A percentile compares a stretch with the other conserved stretches of the same genome.
phyloP scores from a whole-genome alignment of 2,329 filamentous ascomycete species.

The Microcera coccophila region DNA sequence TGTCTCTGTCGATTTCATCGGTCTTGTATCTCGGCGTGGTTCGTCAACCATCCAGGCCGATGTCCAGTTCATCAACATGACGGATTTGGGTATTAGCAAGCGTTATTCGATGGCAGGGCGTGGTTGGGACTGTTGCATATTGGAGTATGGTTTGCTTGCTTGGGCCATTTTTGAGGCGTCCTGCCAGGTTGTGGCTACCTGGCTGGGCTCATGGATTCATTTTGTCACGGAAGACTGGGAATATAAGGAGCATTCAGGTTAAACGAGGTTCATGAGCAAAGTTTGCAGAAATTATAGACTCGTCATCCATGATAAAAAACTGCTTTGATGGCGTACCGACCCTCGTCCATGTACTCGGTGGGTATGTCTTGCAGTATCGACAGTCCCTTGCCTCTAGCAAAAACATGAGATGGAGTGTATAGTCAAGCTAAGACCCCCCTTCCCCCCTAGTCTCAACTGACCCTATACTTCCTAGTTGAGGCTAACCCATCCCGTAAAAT shows the following conservation, averaged over 20 bases:
- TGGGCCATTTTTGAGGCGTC: neutral
- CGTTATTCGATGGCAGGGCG: constrained; percentile 3
- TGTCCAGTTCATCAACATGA: constrained; percentile 66
- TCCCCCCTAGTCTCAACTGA: too few relatives aligned
- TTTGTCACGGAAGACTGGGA: neutral
- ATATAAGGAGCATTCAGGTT: neutral
- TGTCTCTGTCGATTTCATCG: constrained; percentile 64
- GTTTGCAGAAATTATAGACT: too few relatives aligned
- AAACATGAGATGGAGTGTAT: too few relatives aligned
- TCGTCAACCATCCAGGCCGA: constrained; percentile 56
- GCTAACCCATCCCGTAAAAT: too few relatives aligned
- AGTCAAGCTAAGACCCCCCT: too few relatives aligned
- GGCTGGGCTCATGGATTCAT: neutral
- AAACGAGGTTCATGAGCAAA: neutral
- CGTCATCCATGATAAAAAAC: too few relatives aligned
- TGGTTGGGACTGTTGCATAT: constrained; percentile 18
- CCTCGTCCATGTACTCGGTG: too few relatives aligned
- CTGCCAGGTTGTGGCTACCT: neutral
- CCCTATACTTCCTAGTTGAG: too few relatives aligned
- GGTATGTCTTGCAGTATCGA: too few relatives aligned
- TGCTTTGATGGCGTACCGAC: too few relatives aligned
- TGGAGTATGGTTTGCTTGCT: constrained; percentile 7
- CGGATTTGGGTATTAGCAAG: constrained; percentile 48
- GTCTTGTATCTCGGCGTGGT: constrained; percentile 60
- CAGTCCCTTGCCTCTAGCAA: too few relatives aligned